Evolutionary conservation across 2,329 filamentous ascomycete genomes (phyloP).

Genomic region (Phoma sp.): DNA sequence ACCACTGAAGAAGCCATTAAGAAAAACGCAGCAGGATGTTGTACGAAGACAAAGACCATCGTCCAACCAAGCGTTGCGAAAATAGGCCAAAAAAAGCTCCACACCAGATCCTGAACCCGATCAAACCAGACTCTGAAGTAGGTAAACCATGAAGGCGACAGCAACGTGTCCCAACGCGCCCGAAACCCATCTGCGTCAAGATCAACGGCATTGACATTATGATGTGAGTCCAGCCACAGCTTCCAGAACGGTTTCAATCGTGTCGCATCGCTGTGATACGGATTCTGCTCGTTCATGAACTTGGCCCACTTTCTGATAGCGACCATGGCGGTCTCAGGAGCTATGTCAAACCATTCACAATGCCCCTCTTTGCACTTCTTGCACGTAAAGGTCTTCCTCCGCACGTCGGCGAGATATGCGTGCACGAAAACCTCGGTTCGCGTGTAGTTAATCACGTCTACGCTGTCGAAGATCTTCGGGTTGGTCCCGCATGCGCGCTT

Average conservation of each 20-base stretch:
- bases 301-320: not conserved
- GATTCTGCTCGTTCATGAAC: not conserved
- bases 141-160: not conserved
- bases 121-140: not conserved
- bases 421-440: constrained; percentile 2
- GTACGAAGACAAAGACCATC: not conserved
- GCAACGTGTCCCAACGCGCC: not conserved
- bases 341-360: constrained; percentile 4
- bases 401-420: constrained; percentile 1
- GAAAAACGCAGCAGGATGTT: not conserved
- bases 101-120: not conserved
- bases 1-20: not conserved
- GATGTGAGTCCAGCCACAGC: not conserved
- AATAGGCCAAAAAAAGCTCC: not conserved
- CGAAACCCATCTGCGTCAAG: not conserved
- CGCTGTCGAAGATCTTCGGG: not conserved
- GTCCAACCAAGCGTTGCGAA: constrained; percentile 5
- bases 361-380: not conserved
- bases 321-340: not conserved
- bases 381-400: not conserved
- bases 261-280: not conserved
- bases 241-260: not conserved
- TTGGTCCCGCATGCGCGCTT: not conserved
- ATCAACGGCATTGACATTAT: not conserved
- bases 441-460: not conserved